Conservation (phyloP, 1,284 basidiomycete genomes). For the Ceratobasidium papillatum region DNA sequence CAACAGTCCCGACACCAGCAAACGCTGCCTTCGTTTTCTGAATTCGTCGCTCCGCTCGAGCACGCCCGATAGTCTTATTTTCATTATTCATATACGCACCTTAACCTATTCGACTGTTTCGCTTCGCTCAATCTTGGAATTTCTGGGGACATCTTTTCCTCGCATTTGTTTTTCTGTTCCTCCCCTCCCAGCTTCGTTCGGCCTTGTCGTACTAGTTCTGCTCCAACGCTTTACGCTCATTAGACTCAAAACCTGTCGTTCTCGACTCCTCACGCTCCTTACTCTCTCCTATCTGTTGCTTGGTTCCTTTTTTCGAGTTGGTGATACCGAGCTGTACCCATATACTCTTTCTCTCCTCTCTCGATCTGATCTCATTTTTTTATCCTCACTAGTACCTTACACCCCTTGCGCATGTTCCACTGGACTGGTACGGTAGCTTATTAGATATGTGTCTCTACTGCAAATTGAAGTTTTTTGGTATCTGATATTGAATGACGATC, state of each 20-base stretch:
- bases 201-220: slow-evolving; percentile 6
- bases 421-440: slow-evolving; percentile 18
- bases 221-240: slow-evolving; percentile 1
- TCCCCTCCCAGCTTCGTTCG: background rate
- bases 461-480: slow-evolving; percentile 15
- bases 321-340: slow-evolving; percentile 12
- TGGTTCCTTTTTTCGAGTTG: background rate
- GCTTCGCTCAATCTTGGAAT: background rate
- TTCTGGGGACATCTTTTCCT: background rate
- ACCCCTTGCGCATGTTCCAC: slow-evolving; percentile 4
- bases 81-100: background rate
- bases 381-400: slow-evolving; percentile 3
- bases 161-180: background rate
- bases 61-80: slow-evolving; percentile 30
- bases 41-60: slow-evolving; percentile 27
- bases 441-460: slow-evolving; percentile 13
- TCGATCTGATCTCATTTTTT: background rate
- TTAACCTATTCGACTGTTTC: slow-evolving; percentile 10
- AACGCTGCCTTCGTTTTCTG: slow-evolving; percentile 20
- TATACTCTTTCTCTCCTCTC: background rate
- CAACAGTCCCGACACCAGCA: slow-evolving; percentile 5
- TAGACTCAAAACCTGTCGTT: background rate
- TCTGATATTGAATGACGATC: background rate
- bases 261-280: background rate
- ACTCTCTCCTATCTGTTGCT: background rate